These are phyloP conservation scores for Aspergillus carlsbadensis DNA, from an alignment of 495 filamentous ascomycete genomes.

Conservation along the genomic window DNA sequence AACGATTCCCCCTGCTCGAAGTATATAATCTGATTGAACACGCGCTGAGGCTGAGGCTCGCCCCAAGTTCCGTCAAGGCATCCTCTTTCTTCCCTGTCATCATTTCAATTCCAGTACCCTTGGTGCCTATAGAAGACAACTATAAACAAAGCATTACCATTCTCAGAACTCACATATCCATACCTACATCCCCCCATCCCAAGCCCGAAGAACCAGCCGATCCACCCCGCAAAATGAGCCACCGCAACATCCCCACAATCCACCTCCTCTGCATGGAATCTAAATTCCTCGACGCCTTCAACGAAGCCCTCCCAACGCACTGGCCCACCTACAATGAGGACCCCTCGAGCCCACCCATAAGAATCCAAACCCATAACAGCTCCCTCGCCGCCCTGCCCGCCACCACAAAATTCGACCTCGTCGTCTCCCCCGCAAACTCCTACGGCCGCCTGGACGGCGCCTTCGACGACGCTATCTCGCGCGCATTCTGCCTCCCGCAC, in stretches of 20 bases:
- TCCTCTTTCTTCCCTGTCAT: too few species aligned
- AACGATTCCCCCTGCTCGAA: too few species aligned
- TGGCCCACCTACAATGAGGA: constrained; percentile 5
- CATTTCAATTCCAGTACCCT: too few species aligned
- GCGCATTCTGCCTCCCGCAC: constrained; percentile 39
- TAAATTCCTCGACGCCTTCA: constrained; percentile 13
- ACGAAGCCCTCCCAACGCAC: constrained; percentile 7
- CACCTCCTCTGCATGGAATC: constrained; percentile 20
- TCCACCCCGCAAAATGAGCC: not conserved
- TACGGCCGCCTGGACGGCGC: constrained; percentile 51
- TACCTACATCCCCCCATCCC: not conserved
- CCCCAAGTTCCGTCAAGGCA: too few species aligned
- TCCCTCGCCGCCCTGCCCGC: constrained; percentile 8
- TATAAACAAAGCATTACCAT: not conserved
- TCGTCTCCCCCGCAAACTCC: constrained; percentile 55
- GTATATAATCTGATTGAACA: too few species aligned
- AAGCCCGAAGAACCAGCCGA: not conserved
- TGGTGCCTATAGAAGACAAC: too few species aligned
- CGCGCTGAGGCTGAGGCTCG: too few species aligned
- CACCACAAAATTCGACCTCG: constrained; percentile 37
- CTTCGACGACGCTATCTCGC: constrained; percentile 54
- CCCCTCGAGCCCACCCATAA: not conserved
- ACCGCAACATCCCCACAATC: constrained; percentile 16
- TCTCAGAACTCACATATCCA: not conserved
- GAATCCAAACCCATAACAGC: constrained; percentile 1